Base-by-base conservation (phyloP, 192 early-diverging fungal genomes). In the Mortierella antarctica region DNA sequence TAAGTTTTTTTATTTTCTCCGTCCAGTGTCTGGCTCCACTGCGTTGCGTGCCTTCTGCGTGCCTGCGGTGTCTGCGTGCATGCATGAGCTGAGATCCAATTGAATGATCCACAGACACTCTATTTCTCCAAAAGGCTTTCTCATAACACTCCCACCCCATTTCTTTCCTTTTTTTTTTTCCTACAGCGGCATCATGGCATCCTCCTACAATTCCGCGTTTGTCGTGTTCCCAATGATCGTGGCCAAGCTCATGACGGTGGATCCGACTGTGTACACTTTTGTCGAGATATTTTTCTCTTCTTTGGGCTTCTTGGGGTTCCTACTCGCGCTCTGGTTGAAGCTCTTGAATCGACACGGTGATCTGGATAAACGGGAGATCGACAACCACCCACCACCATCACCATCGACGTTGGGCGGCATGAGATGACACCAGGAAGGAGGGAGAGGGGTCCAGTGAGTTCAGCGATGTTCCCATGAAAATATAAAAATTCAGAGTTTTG, bases 211-310 rank as follows among this genome's bases (percentile, higher is more conserved):
- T 62, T 41, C 85, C 8, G 83, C 86, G 0, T 77, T 88, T n/a
- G 79, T 85, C 5, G 48, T 91, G 6, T 85, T 89, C 55, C 90
- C 90, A 13, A 61, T 90, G 41, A 60, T 88, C 21, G 89, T 91
- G 8, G 89, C 87, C 2, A 57, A 54, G n/a, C 73, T 89, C 7
- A 81, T 84, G 71, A 78, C 61, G 6, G 23, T 46, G 21, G 88
- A 89, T 57, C 57, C 70, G 15, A 79, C 84, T 4, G 54, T 58
- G 45, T 73, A 65, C 42, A 73, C 62, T 1, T 58, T 31, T 10
- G 56, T 48, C 5, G 71, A 73, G 40, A 73, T 73, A 11, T 65
- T 73, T 12, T 73, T 73, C 56, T 46, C 71, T 0, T 41, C 53
- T n/a, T 42, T 47, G 21, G 71, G 71, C 3, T 73, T 52, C 57